Evolutionary conservation across 2,329 filamentous ascomycete species (phyloP), one percentile per base, ranked within the genome.

Genomic region (Penicillium sclerotigenum): DNA sequence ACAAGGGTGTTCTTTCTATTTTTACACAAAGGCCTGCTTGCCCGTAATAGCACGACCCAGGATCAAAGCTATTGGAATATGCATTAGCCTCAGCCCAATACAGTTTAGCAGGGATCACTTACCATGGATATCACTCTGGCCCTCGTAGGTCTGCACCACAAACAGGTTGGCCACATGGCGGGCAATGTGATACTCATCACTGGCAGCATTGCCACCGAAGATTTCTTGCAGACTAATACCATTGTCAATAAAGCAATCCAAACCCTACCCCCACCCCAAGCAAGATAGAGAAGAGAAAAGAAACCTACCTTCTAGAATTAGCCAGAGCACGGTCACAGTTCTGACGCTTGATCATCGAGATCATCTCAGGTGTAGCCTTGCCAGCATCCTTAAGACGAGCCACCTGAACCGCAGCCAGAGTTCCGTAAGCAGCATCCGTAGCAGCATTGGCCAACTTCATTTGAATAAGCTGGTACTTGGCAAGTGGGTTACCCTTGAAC

Each of bases 61-160:
- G 66, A 89, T 88, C 68, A 88, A 79, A 67, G 83, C 87, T 90
- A 65, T 60, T 5, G 20, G 75, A 45, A 81, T 69, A 48, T 36
- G 18, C 47, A 81, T 83, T 60, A 82, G 68, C 48, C 18, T 50
- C 52, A 42, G 75, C 75, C 78, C 60, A 48, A 63, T 47, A 41
- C 16, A 57, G 41, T 52, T 58, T 71, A 61, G 74, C 72, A 59
- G 65, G 57, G 51, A 57, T 42, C 53, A 84, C 89, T 83, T 78
- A 93, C 91, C 85, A 75, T 97, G 94, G 71, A 97, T 97, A 76
- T 97, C 94, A 71, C 92, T 97, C 77, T 97, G 94, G 22, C 94
- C 94, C 77, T 99, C 94, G 67, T 99, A 99, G 1, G 93, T 97
- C 78, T 97, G 93, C 52, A 93, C 95, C 51, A 99, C 94, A 74